Evolutionary conservation across 768 basidiomycete species (phyloP).

Genomic region (Boletus coccyginus): DNA sequence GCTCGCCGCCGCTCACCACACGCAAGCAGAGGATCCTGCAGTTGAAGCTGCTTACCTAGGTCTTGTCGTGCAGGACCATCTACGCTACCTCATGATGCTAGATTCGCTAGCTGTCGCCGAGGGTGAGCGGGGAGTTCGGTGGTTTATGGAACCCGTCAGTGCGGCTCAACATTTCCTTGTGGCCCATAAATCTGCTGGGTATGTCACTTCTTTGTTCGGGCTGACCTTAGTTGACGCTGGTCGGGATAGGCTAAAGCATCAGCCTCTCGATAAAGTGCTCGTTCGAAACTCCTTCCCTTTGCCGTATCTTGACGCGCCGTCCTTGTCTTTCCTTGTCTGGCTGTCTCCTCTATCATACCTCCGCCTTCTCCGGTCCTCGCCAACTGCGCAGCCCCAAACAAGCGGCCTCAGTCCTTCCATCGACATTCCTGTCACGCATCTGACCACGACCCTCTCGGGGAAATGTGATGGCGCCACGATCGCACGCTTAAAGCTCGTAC

Average conservation of each 20-base stretch:
- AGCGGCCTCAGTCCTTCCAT: slow-evolving; percentile 13
- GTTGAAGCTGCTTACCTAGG: slow-evolving; percentile 51
- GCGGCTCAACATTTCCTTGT: slow-evolving; percentile 19
- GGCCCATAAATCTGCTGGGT: slow-evolving; percentile 19
- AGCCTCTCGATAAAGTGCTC: slow-evolving; percentile 69
- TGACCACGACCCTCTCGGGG: slow-evolving; percentile 44
- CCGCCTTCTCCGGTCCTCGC: slow-evolving; percentile 45
- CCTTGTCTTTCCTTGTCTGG: slow-evolving; percentile 69
- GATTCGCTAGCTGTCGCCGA: slow-evolving; percentile 59
- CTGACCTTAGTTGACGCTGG: background rate
- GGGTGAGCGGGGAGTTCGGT: slow-evolving; percentile 62
- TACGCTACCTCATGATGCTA: slow-evolving; percentile 69
- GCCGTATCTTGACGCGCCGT: slow-evolving; percentile 67
- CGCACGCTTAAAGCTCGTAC: slow-evolving; percentile 49
- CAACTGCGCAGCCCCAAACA: slow-evolving; percentile 15
- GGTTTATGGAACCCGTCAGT: slow-evolving; percentile 57
- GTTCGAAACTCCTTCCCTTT: slow-evolving; percentile 55
- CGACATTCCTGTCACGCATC: slow-evolving; percentile 51
- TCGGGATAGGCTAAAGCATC: slow-evolving; percentile 37
- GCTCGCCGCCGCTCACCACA: slow-evolving; percentile 11
- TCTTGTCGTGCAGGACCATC: slow-evolving; percentile 47
- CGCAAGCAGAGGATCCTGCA: slow-evolving; percentile 47
- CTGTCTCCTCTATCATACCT: slow-evolving; percentile 71
- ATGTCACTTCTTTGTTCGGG: slow-evolving; percentile 3
- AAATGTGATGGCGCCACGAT: slow-evolving; percentile 49